Conservation (phyloP, 176 grass and related monocot species). For the Oryza glaberrima region DNA sequence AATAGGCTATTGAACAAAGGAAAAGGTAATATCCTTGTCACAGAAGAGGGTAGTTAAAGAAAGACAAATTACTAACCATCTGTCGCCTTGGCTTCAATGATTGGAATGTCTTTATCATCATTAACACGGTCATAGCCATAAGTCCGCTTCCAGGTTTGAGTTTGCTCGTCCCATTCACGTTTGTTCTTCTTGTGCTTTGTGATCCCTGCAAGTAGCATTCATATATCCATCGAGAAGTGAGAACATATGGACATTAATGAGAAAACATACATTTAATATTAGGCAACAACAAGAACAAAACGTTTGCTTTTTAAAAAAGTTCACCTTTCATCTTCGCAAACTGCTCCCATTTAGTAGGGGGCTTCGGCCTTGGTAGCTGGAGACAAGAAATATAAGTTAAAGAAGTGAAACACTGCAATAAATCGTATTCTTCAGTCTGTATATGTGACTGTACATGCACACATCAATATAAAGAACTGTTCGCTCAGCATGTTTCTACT, state of each 20-base stretch:
- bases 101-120: constrained; percentile 90
- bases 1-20: background rate
- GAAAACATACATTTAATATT: background rate
- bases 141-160: constrained; percentile 76
- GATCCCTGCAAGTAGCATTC: constrained; percentile 54
- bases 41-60: background rate
- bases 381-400: background rate
- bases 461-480: background rate
- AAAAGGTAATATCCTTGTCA: background rate
- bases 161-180: constrained; percentile 84
- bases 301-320: background rate
- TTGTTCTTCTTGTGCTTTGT: constrained; percentile 81
- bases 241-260: background rate
- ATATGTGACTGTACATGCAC: background rate
- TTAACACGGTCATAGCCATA: constrained; percentile 94
- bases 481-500: background rate
- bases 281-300: background rate
- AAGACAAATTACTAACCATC: constrained; percentile 58
- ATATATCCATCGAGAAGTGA: background rate
- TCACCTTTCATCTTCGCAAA: constrained; percentile 87
- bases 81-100: constrained; percentile 75
- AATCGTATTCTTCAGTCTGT: background rate
- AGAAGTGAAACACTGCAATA: background rate
- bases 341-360: constrained; percentile 89
- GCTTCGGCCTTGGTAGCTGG: constrained; percentile 82